Evolutionary conservation across 1,284 basidiomycete genomes (phyloP).

Genomic region (Coniferiporia weirii): DNA sequence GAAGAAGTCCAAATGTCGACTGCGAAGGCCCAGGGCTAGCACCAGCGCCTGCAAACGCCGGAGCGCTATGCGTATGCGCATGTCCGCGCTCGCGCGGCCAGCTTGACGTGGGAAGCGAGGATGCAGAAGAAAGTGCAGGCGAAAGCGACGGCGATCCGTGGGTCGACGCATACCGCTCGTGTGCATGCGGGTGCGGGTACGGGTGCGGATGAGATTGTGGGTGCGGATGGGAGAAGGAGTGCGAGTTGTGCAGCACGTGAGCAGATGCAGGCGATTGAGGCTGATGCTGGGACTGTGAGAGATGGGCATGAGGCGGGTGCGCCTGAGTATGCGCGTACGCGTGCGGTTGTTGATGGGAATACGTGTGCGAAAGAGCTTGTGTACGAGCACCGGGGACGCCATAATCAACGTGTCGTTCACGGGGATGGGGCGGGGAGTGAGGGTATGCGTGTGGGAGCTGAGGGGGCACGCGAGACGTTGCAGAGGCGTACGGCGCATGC

Average conservation of each 20-base stretch:
- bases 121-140: neutral
- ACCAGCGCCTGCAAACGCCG: constrained; percentile 4
- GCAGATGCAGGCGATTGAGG: neutral
- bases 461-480: neutral
- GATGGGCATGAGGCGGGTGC: neutral
- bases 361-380: neutral
- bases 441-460: neutral
- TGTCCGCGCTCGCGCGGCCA: constrained; percentile 5
- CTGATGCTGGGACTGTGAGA: neutral
- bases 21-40: neutral
- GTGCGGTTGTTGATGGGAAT: neutral
- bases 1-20: neutral
- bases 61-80: constrained; percentile 15
- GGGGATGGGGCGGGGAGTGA: neutral
- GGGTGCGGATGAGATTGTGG: neutral
- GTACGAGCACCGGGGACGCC: neutral
- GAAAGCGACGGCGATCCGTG: neutral
- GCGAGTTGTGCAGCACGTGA: neutral
- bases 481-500: no score
- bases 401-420: neutral
- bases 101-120: no score
- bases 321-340: neutral
- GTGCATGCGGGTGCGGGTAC: neutral
- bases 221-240: neutral
- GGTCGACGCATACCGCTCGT: neutral